phyloP scores from a whole-genome alignment of 177 flowering plant species.

The Tripterygium wilfordii region DNA sequence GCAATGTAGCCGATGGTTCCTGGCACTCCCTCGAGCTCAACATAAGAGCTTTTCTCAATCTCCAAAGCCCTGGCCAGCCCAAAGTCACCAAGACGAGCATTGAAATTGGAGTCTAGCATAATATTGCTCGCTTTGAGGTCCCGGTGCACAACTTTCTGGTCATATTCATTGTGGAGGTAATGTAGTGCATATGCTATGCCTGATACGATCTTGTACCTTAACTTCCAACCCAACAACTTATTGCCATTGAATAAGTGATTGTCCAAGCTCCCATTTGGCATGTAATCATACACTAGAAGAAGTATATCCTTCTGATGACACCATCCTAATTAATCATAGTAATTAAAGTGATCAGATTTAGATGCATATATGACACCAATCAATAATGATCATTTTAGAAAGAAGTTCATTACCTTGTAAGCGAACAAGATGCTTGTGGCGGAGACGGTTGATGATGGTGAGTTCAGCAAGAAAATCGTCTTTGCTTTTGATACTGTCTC shows the following conservation, averaged over 20 bases:
- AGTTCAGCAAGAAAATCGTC: conserved; percentile 78
- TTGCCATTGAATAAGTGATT: conserved; percentile 42
- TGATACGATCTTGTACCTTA: conserved; percentile 43
- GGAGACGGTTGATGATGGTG: conserved; percentile 61
- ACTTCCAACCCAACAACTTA: conserved; percentile 37
- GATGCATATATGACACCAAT: too few species aligned
- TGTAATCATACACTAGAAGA: conserved; percentile 57
- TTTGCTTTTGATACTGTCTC: conserved; percentile 51
- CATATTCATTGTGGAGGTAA: conserved; percentile 72
- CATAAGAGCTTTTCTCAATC: conserved; percentile 61
- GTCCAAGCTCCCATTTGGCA: conserved; percentile 69
- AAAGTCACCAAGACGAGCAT: conserved; percentile 74
- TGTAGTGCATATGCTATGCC: conserved; percentile 69
- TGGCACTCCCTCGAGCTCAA: conserved; percentile 52
- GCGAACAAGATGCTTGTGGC: conserved; percentile 64
- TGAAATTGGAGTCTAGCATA: conserved; percentile 61
- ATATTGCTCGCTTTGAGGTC: conserved; percentile 84
- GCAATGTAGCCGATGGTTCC: conserved; percentile 80
- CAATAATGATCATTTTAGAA: background rate
- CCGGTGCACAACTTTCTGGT: conserved; percentile 67
- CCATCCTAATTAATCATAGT: conserved; percentile 40
- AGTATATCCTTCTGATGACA: conserved; percentile 48
- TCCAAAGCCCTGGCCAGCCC: conserved; percentile 78
- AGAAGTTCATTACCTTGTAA: conserved; percentile 41
- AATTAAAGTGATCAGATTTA: background rate